Conservation (phyloP, 805 yeast species). For the Pichia kluyveri region DNA sequence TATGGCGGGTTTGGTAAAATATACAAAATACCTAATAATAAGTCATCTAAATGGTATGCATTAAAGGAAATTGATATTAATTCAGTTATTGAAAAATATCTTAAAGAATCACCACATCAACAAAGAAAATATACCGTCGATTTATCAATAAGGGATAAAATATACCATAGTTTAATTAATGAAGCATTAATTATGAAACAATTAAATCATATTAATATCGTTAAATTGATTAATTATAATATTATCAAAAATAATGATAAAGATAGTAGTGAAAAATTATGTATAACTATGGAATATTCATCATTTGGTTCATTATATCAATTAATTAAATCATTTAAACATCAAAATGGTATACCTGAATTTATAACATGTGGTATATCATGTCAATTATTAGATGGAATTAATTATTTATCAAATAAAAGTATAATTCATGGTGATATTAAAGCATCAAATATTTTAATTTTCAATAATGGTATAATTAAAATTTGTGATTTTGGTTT, state of each 20-base stretch:
- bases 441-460: slow-evolving; percentile 63
- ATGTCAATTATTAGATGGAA: slow-evolving; percentile 47
- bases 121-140: too few relatives aligned
- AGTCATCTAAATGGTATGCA: slow-evolving; percentile 12
- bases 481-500: slow-evolving; percentile 76
- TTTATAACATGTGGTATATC: slow-evolving; percentile 39
- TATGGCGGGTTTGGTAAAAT: slow-evolving; percentile 90
- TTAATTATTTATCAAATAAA: slow-evolving; percentile 57
- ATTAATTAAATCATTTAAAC: slow-evolving; percentile 32
- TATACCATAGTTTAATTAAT: slow-evolving; percentile 36
- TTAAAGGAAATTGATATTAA: slow-evolving; percentile 14
- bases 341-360: slow-evolving; percentile 46
- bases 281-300: slow-evolving; percentile 56
- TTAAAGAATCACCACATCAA: slow-evolving; percentile 1
- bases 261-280: slow-evolving; percentile 27
- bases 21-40: slow-evolving; percentile 29
- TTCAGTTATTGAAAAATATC: not conserved
- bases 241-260: slow-evolving; percentile 17
- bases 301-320: slow-evolving; percentile 59
- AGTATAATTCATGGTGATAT: slow-evolving; percentile 74
- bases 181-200: slow-evolving; percentile 61
- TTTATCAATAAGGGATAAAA: slow-evolving; percentile 10
- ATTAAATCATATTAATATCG: slow-evolving; percentile 57
- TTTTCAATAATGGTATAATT: slow-evolving; percentile 42
- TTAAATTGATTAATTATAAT: slow-evolving; percentile 60